Evolutionary conservation across 129 eudicot genomes (phyloP).

Genomic region (Helianthus tuberosus): DNA sequence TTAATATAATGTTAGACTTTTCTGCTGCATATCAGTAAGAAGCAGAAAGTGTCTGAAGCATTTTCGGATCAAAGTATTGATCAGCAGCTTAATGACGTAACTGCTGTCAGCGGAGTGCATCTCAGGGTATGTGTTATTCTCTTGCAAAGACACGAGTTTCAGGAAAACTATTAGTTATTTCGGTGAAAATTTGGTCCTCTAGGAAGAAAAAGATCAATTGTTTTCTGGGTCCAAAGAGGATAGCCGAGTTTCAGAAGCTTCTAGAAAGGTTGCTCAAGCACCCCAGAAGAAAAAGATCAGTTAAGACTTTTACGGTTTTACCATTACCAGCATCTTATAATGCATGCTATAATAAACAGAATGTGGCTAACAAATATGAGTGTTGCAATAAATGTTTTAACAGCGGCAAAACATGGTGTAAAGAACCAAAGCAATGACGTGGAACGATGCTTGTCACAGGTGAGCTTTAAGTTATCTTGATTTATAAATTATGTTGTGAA

Average conservation of each 20-base stretch:
- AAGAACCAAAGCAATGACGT: slow-evolving; percentile 62
- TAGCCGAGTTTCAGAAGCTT: slow-evolving; percentile 75
- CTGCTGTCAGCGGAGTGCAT: no score
- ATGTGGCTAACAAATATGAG: slow-evolving; percentile 34
- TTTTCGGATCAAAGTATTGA: no score
- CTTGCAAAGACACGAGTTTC: no score
- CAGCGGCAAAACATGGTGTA: slow-evolving; percentile 69
- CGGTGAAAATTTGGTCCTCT: no score
- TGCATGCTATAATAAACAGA: slow-evolving; percentile 35
- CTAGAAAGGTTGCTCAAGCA: slow-evolving; percentile 80
- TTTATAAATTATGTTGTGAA: background rate
- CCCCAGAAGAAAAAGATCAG: slow-evolving; percentile 86
- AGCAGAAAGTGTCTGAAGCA: no score
- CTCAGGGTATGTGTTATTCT: no score
- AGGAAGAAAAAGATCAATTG: no score
- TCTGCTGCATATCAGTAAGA: no score
- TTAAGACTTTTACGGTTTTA: slow-evolving; percentile 26
- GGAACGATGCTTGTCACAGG: slow-evolving; percentile 81
- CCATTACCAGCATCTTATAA: background rate
- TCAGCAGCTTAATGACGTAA: no score
- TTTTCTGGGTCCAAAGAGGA: slow-evolving; percentile 88
- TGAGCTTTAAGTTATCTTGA: slow-evolving; percentile 27
- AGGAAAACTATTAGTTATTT: no score
- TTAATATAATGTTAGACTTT: no score
- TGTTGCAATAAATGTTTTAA: slow-evolving; percentile 11